Base-by-base conservation (phyloP, 768 basidiomycete genomes). In the Kwoniella newhampshirensis region DNA sequence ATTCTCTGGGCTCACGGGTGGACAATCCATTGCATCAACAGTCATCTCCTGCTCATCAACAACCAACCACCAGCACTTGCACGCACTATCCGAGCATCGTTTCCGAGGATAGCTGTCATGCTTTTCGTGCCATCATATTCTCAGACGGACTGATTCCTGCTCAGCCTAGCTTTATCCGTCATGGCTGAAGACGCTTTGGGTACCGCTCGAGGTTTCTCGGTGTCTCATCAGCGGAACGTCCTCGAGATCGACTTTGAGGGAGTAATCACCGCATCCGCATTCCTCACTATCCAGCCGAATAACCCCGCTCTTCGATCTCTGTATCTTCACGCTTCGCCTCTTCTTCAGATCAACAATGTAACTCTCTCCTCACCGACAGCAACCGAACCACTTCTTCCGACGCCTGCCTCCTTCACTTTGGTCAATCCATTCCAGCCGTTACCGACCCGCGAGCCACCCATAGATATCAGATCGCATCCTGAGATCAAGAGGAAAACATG, bases 161-260 rank as follows among this genome's bases (percentile, higher is more conserved):
- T 32, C n/a, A n/a, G n/a, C n/a, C 32, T 32, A 32, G 6, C 32
- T 6, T 6, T 13, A 6, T 32, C 7, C 32, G 13, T 6, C 7
- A 32, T 32, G 11, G 27, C 27, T 12, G 39, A 41, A 45, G 52
- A 54, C 26, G 28, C 27, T 18, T 36, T 43, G 21, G 37, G 46
- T 9, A 5, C 49, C 32, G 43, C 49, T 35, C 36, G 56, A 25
- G 58, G 64, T 20, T 59, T 53, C 43, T 49, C 44, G 26, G 36
- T 59, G 15, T 45, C 87, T 79, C 89, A 94, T 79, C 94, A 97
- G 83, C 91, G 91, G 76, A 92, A 96, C 48, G 88, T 89, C 60
- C 80, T 97, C 65, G 91, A 94, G 79, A 85, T 97, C 60, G 90
- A 93, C 80, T 91, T 96, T 76, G 82, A 86, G 7, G 94, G 94